Base-by-base conservation (phyloP, 2,329 filamentous ascomycete species). In the Talaromyces sp. region DNA sequence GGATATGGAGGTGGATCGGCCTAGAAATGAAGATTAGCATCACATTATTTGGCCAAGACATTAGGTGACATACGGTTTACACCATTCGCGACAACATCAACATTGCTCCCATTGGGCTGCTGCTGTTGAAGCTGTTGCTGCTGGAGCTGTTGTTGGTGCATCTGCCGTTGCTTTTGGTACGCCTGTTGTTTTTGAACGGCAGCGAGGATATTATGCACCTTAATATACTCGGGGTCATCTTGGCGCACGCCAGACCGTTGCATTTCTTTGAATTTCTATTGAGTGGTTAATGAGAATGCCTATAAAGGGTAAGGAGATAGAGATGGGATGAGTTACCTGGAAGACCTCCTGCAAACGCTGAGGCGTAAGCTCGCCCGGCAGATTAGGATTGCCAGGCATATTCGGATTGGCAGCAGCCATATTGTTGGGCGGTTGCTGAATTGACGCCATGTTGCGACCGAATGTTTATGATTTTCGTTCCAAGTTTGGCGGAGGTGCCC, bases 221-320 rank as follows among this genome's bases (percentile, higher is more conserved):
- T 96, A 73, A 94, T 85, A 73, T 90, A 93, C 76, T 98, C 93
- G 54, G 94, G 94, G 73, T 98, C 93, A 65, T 85, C 90, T 65
- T 88, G 85, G 47, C 91, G 87, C 27, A 96, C 89, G 70, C 93
- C 93, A 72, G 89, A 85, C 64, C 91, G 86, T 79, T 94, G 95
- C 91, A 98, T 93, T 77, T 91, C 88, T 74, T 91, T 90, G 70
- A 91, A 95, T 85, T 92, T 93, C 93, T 97, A 73, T 59, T 43
- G 1, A 31, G 2, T 17, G 6, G 27, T 40, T 15, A 60, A 3
- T 15, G 22, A 53, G 17, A 31, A n/a, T 4, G 49, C 6, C 31
- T n/a, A 53, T 10, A 31, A 31, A 53, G 31, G 13, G 49, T 11
- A n/a, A n/a, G 27, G 1, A 29, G 17, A 53, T 66, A 25, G 4